These are phyloP conservation scores for Metschnikowia orientalis DNA, from an alignment of 805 yeast species.

Conservation along the genomic window DNA sequence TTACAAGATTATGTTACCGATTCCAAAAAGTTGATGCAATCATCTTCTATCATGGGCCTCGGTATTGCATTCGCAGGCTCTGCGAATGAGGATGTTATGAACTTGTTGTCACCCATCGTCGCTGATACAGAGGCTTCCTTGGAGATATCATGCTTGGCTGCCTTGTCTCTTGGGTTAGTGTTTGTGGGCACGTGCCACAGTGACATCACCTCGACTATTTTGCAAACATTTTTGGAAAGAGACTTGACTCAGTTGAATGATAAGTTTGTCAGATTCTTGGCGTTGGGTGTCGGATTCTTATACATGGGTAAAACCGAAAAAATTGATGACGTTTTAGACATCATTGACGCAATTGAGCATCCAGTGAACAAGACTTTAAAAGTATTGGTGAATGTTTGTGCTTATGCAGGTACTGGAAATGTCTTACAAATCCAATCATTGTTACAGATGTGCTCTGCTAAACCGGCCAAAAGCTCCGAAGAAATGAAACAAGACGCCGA, in stretches of 20 bases:
- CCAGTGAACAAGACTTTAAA: slow-evolving; percentile 87
- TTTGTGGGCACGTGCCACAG: slow-evolving; percentile 96
- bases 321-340: slow-evolving; percentile 89
- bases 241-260: slow-evolving; percentile 70
- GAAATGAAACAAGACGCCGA: slow-evolving; percentile 52
- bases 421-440: slow-evolving; percentile 90
- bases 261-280: slow-evolving; percentile 86
- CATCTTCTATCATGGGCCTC: slow-evolving; percentile 84
- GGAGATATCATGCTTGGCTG: slow-evolving; percentile 81
- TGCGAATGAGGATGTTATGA: slow-evolving; percentile 76
- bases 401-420: slow-evolving; percentile 97
- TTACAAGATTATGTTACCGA: slow-evolving; percentile 78
- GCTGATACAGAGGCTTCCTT: slow-evolving; percentile 70
- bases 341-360: slow-evolving; percentile 91
- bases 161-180: slow-evolving; percentile 87
- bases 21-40: slow-evolving; percentile 56
- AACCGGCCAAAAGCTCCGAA: slow-evolving; percentile 51
- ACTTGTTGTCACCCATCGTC: slow-evolving; percentile 73
- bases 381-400: slow-evolving; percentile 85
- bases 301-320: slow-evolving; percentile 93
- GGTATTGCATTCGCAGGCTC: slow-evolving; percentile 96
- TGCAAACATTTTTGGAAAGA: slow-evolving; percentile 87
- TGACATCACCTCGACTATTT: slow-evolving; percentile 85
- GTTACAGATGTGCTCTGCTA: slow-evolving; percentile 82
- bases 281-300: slow-evolving; percentile 85